Base-by-base conservation (phyloP, 495 filamentous ascomycete species). In the Neurospora pannonica region DNA sequence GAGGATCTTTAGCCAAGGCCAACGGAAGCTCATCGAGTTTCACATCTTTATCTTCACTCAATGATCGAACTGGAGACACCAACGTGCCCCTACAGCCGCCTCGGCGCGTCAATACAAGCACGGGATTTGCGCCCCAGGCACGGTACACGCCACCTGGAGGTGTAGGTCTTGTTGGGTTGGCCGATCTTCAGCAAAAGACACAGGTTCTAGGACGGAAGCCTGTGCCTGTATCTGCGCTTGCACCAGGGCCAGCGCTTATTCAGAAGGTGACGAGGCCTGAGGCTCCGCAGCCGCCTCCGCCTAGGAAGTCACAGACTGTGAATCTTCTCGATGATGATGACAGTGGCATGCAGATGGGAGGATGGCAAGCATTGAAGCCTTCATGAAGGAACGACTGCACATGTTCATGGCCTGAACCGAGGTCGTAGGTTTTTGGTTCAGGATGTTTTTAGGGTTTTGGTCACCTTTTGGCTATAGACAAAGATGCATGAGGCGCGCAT, bases 321-420 rank as follows among this genome's bases (percentile, higher is more conserved):
- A 75, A 85, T 15, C 85, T 86, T 72, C 77, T 86, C 24, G 75
- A 86, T 8, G 79, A 78, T 13, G 81, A 81, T 43, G 84, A 86
- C 38, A 82, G 71, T 17, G 74, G 46, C n/a, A 62, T 71, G 31
- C 82, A 85, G 73, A 79, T 87, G 79, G 81, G 82, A 13, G 82
- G 82, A 39, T 87, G 85, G 85, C 83, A 86, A 72, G 84, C 85
- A 13, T 71, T 87, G 75, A 85, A 85, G 72, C 85, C 81, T n/a
- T 75, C 80, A 9, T 78, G 54, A 74, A 62, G 17, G 36, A 13
- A 70, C n/a, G 38, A 48, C 34, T 19, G 10, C 15, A 70, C 31
- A 9, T 54, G 11, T 24, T 28, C 43, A 38, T 60, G 19, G 42
- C 6, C 31, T 39, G 60, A 42, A 31, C n/a, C 13, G 34, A 34